Conservation (phyloP, 2,329 filamentous ascomycete genomes). For the Rhynchosporium graminicola region DNA sequence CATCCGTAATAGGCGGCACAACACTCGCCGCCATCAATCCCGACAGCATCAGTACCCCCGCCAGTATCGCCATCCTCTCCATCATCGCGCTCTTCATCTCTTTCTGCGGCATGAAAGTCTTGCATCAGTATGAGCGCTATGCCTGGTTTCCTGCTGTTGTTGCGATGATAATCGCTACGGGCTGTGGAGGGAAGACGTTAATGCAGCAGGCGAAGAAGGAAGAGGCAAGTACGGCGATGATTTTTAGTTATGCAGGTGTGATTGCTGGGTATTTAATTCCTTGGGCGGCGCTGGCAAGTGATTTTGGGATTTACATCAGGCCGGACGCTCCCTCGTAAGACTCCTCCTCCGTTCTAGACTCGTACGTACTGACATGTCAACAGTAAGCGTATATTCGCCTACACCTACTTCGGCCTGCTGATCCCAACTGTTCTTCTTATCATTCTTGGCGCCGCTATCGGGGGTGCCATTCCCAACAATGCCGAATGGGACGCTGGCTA, state of each 20-base stretch:
- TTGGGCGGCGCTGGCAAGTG: constrained; percentile 59
- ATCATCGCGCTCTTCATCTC: constrained; percentile 59
- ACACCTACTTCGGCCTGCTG: constrained; percentile 57
- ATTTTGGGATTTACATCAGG: constrained; percentile 62
- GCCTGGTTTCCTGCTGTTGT: constrained; percentile 58
- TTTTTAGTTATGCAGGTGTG: constrained; percentile 60
- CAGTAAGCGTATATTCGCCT: constrained; percentile 47
- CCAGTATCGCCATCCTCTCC: constrained; percentile 62
- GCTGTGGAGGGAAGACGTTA: constrained; percentile 54
- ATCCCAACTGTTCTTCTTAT: constrained; percentile 60
- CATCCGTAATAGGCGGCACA: constrained; percentile 61
- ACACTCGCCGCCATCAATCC: constrained; percentile 56
- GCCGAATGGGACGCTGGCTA: constrained; percentile 57
- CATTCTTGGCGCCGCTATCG: constrained; percentile 65
- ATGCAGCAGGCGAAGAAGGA: constrained; percentile 48
- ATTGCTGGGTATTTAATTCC: constrained; percentile 65
- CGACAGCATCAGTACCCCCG: constrained; percentile 51
- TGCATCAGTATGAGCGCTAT: constrained; percentile 60
- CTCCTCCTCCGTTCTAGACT: too few relatives aligned
- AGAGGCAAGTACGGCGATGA: constrained; percentile 46
- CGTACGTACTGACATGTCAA: not conserved
- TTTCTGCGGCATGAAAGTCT: constrained; percentile 59
- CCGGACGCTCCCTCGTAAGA: constrained; percentile 53
- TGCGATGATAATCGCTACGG: constrained; percentile 55
- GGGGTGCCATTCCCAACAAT: constrained; percentile 56